A percentile compares a stretch with the other conserved stretches of the same genome.
Evolutionary conservation across 371 early-diverging fungal species (phyloP).

Genomic region (Mortierella sp.): DNA sequence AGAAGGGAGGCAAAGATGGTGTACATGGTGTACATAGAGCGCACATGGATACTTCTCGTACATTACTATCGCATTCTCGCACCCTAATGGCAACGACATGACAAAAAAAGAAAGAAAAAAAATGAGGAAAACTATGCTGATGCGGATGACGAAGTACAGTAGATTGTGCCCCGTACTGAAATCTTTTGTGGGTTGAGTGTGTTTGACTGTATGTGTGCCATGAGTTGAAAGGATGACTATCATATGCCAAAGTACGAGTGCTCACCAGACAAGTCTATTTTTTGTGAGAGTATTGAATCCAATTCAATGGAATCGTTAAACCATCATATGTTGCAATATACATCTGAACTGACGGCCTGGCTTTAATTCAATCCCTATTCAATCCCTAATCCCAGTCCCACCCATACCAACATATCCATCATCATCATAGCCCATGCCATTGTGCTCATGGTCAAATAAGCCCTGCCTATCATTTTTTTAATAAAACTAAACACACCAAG

Average conservation of each 20-base stretch:
- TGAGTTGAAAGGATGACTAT: slow-evolving; percentile 55
- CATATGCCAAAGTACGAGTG: slow-evolving; percentile 33
- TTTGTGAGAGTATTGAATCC: background rate
- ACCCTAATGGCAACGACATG: background rate
- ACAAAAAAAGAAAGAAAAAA: background rate
- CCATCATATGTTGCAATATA: slow-evolving; percentile 11
- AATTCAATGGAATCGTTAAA: background rate
- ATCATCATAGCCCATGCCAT: background rate
- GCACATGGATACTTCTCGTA: background rate
- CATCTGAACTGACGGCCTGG: background rate
- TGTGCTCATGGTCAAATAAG: background rate
- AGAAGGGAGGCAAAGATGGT: too few relatives aligned
- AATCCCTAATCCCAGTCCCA: background rate
- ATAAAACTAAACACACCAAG: background rate
- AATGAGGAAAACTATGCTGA: slow-evolving; percentile 9
- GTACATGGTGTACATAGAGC: background rate
- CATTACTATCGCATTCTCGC: background rate
- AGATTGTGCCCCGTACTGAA: too few relatives aligned
- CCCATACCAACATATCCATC: background rate
- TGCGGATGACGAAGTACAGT: slow-evolving; percentile 5
- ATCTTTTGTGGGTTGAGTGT: background rate
- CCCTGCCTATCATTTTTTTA: background rate
- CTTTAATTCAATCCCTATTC: background rate
- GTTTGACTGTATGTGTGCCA: background rate
- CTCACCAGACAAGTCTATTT: slow-evolving; percentile 20